Conservation (phyloP, 345 rosid genomes). For the Mangifera indica region DNA sequence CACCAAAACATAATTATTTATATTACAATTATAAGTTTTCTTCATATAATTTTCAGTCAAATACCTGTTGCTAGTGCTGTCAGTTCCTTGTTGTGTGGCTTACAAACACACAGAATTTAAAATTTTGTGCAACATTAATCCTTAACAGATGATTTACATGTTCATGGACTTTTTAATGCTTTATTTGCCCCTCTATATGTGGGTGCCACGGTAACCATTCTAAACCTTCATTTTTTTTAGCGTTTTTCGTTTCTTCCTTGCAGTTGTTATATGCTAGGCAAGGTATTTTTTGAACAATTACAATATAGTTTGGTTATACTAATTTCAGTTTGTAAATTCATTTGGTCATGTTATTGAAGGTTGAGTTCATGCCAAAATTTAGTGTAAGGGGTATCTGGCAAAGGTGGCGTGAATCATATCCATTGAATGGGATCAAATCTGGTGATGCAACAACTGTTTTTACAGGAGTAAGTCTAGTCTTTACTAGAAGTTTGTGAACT, state of each 20-base stretch:
- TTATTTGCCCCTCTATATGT: constrained; percentile 86
- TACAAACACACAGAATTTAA: not conserved
- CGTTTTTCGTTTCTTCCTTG: not conserved
- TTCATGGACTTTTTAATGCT: constrained; percentile 93
- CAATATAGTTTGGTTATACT: not conserved
- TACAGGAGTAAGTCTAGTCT: constrained; percentile 72
- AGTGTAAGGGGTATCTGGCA: constrained; percentile 94
- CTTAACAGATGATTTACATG: constrained; percentile 64
- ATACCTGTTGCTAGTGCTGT: constrained; percentile 17
- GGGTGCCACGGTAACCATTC: constrained; percentile 58
- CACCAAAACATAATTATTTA: constrained; percentile 22
- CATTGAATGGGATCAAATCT: constrained; percentile 45
- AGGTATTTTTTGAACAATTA: not conserved
- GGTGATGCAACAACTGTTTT: constrained; percentile 73
- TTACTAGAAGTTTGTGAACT: constrained; percentile 6
- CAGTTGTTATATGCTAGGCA: not conserved
- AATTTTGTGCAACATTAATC: constrained; percentile 25
- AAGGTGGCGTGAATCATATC: constrained; percentile 91
- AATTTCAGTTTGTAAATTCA: constrained; percentile 13
- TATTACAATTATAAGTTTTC: not conserved
- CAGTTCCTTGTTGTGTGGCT: constrained; percentile 11
- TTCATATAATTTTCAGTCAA: not conserved
- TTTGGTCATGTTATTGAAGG: constrained; percentile 46
- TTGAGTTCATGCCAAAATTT: constrained; percentile 92
- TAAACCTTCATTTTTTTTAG: not conserved